Base-by-base conservation (phyloP, 78 protist genomes). In the Polysphondylium violaceum region DNA sequence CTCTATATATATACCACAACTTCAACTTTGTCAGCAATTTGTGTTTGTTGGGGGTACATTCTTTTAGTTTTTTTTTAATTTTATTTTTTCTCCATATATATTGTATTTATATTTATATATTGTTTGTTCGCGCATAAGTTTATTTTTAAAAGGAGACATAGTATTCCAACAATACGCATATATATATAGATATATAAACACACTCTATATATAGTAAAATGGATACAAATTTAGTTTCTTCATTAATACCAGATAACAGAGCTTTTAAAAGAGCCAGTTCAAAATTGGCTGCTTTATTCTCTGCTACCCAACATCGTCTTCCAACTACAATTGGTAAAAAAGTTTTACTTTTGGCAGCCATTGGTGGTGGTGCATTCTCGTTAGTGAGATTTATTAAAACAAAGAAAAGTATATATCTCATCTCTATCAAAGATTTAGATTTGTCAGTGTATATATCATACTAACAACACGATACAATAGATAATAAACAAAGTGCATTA, bases 341-440 rank as follows among this genome's bases (percentile, higher is more conserved):
- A 40, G 35, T 81, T 11, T 35, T 81, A 7, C 3, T 81, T 16
- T 53, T 81, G 17, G 41, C 50, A 12, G 89, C 89, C 8, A 16
- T 81, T 7, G 89, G 89, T 11, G 89, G 89, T 56, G 89, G 89
- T 55, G 69, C 69, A 21, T 81, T 65, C 51, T 60, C 89, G 14
- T 25, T 81, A 23, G n/a, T 81, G 23, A 81, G 55, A 38, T 81
- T 68, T 53, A 55, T 55, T 67, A 50, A 64, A 55, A 53, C 76
- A 17, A 25, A 65, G 21, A 67, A 68, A 33, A 63, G 63, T 65
- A 61, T 12, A 23, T 31, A 71, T 71, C 4, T 31, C 31, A 47
- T 47, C 53, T n/a, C n/a, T n/a, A n/a, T n/a, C n/a, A n/a, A n/a
- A n/a, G n/a, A n/a, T n/a, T n/a, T n/a, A n/a, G n/a, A n/a, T n/a